A percentile compares a stretch with the other conserved stretches of the same genome.
These are phyloP conservation scores for Apodospora peruviana DNA, from an alignment of 495 filamentous ascomycete genomes.

Conservation along the genomic window DNA sequence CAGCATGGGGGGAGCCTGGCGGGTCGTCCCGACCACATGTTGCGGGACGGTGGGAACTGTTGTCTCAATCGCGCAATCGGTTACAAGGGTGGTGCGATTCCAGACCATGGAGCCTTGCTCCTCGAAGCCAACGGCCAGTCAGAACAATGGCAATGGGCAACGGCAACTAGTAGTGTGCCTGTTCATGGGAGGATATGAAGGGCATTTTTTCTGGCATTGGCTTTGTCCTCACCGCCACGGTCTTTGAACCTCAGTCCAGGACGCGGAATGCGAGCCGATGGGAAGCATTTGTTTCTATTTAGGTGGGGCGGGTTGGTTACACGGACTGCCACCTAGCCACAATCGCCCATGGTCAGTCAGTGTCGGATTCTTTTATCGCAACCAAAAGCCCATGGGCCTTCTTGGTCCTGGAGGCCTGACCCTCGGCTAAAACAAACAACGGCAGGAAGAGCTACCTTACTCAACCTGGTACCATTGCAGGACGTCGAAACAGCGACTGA, in stretches of 20 bases:
- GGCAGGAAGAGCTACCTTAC: not conserved
- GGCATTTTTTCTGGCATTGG: not conserved
- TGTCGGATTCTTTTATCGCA: not conserved
- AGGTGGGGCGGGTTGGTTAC: not conserved
- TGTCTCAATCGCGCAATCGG: constrained; percentile 29
- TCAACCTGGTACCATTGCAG: not conserved
- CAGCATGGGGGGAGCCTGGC: too few species aligned
- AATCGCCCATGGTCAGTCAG: not conserved
- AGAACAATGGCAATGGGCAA: not conserved
- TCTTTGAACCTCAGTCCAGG: not conserved
- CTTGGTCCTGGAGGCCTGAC: not conserved
- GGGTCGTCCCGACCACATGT: too few species aligned
- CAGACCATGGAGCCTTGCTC: not conserved
- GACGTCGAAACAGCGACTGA: not conserved
- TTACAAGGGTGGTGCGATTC: constrained; percentile 27
- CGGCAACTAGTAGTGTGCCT: not conserved
- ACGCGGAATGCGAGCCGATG: constrained; percentile 1
- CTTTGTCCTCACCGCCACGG: not conserved
- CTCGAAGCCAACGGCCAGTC: not conserved
- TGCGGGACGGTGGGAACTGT: constrained; percentile 4
- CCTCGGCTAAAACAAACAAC: not conserved
- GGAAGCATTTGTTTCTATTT: not conserved
- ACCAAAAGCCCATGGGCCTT: too few species aligned
- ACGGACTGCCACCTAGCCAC: not conserved
- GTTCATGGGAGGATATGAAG: not conserved